These are phyloP conservation scores for Saitozyma podzolica DNA, from an alignment of 768 basidiomycete genomes.

Conservation along the genomic window DNA sequence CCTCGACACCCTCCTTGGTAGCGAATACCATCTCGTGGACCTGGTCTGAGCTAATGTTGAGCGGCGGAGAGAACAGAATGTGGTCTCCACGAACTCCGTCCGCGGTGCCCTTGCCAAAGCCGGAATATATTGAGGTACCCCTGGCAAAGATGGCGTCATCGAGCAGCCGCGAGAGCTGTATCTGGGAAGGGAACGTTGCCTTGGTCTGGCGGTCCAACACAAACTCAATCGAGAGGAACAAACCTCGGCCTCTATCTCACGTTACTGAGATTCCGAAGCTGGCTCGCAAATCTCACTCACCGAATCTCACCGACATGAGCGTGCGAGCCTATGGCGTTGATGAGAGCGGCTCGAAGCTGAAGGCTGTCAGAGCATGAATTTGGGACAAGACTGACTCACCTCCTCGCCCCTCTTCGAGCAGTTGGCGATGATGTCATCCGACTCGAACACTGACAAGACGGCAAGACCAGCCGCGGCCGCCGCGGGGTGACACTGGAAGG, in stretches of 20 bases:
- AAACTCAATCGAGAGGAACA: conserved; percentile 25
- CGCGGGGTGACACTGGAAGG: conserved; percentile 60
- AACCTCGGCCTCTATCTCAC: conserved; percentile 45
- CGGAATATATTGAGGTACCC: conserved; percentile 71
- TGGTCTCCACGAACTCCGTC: conserved; percentile 75
- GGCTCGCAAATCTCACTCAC: too few relatives aligned
- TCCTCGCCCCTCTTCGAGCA: too few relatives aligned
- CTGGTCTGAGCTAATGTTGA: conserved; percentile 71
- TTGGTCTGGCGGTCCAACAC: conserved; percentile 53
- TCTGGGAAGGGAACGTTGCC: conserved; percentile 54
- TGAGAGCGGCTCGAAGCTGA: too few relatives aligned
- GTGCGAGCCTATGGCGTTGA: too few relatives aligned
- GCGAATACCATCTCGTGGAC: too few relatives aligned
- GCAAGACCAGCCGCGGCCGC: too few relatives aligned
- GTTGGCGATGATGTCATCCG: too few relatives aligned
- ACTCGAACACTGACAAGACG: too few relatives aligned
- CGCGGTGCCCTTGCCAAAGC: conserved; percentile 55
- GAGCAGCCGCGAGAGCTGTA: conserved; percentile 12
- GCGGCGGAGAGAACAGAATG: conserved; percentile 75
- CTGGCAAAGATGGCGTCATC: conserved; percentile 15
- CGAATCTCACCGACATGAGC: too few relatives aligned
- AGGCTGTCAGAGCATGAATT: too few relatives aligned
- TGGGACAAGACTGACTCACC: too few relatives aligned
- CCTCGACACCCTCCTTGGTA: too few relatives aligned
- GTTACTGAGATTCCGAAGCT: conserved; percentile 66